These are phyloP conservation scores for Passiflora organensis DNA, from an alignment of 345 rosid genomes.

Conservation along the genomic window DNA sequence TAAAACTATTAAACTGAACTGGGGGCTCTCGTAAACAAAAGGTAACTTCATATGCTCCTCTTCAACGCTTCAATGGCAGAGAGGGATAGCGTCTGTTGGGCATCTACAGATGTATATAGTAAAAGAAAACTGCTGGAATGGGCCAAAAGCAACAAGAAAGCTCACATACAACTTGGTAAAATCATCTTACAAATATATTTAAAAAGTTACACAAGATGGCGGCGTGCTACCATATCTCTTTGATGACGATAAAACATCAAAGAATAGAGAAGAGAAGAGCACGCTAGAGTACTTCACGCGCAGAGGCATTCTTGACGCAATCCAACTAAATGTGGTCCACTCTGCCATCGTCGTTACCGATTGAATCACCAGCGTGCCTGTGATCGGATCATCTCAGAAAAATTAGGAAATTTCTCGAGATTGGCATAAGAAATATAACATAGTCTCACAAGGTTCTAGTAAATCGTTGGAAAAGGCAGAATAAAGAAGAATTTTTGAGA, in stretches of 20 bases:
- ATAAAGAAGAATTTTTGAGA: no score
- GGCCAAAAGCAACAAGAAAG: conserved; percentile 12
- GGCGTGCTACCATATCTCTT: conserved; percentile 15
- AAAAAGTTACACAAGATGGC: conserved; percentile 18
- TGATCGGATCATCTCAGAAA: conserved; percentile 15
- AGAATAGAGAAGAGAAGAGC: conserved; percentile 18
- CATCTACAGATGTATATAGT: no score
- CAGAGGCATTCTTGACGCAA: conserved; percentile 6
- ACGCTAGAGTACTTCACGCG: conserved; percentile 31
- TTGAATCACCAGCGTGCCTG: conserved; percentile 84
- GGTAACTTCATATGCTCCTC: no score
- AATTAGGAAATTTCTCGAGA: no score
- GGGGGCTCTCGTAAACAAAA: no score
- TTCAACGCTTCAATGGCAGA: no score
- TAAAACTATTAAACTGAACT: no score
- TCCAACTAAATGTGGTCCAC: conserved; percentile 38
- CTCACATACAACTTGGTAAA: conserved; percentile 26
- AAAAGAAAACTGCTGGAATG: no score
- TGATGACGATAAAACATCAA: conserved; percentile 13
- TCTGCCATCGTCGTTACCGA: conserved; percentile 55
- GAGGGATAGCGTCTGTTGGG: no score
- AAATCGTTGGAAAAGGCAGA: no score
- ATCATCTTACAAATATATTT: conserved; percentile 18
- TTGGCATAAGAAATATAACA: no score
- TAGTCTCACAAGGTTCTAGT: no score